Evolutionary conservation across 2,329 filamentous ascomycete species (phyloP), one percentile per base, ranked within the genome.

Genomic region (Neonectria punicea): DNA sequence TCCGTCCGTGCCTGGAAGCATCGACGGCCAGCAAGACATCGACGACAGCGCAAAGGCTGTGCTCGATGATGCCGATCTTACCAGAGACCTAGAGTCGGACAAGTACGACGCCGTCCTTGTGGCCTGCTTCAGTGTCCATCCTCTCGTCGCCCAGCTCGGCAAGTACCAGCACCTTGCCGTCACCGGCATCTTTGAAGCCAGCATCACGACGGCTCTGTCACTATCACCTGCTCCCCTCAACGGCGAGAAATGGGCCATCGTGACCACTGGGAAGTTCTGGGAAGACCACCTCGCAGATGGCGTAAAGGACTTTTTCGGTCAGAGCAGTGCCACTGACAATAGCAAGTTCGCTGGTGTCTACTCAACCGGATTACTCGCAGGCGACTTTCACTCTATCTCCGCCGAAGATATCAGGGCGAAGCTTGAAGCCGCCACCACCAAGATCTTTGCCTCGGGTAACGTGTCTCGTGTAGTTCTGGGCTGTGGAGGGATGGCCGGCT

Each of bases 401-500:
- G 84, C 86, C 0, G 87, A 88, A 9, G 84, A 92, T 66, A 89
- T 98, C 41, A 82, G 83, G 41, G 77, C 77, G 64, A 89, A 88
- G 73, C 88, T 98, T 75, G 89, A 85, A 69, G 85, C 88, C 16
- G 93, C 94, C 0, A 92, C 93, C 0, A 87, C 85, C 76, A 82
- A 85, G 55, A 80, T 97, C 28, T 79, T 97, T 30, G 77, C 75
- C 8, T 83, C 82, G 13, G 82, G 85, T 0, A 81, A 83, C 4
- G 86, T 94, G 0, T 82, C 84, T 5, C 92, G 90, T 25, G 87
- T 98, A 8, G 92, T 93, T 74, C 86, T 98, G 82, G 94, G 94
- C 0, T 98, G 94, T 77, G 94, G 93, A 3, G 94, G 94, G 0
- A 97, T 98, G 94, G 90, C 91, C 1, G 94, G 94, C 0, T 85